Percentiles rank a stretch among this genome's conserved stretches.
These are phyloP conservation scores for Diaporthe aspalathi DNA, from an alignment of 2,329 filamentous ascomycete species.

Conservation along the genomic window DNA sequence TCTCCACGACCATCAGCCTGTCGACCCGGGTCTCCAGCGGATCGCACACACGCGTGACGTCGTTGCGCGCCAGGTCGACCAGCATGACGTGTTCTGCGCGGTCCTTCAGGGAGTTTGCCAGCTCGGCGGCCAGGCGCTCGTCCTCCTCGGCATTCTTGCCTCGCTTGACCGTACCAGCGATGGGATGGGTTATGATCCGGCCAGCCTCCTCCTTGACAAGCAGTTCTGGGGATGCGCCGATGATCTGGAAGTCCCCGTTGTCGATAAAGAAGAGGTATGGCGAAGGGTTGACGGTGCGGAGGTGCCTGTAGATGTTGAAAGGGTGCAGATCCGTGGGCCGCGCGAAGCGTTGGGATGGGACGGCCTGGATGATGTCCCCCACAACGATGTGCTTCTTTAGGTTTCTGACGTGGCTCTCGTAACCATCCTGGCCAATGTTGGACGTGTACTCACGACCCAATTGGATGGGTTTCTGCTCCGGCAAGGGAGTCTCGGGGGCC, in stretches of 20 bases:
- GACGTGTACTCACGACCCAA: conserved; percentile 85
- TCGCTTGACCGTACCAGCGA: conserved; percentile 93
- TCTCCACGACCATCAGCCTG: conserved; percentile 91
- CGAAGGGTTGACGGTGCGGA: conserved; percentile 96
- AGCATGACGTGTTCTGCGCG: conserved; percentile 97
- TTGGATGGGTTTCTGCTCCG: conserved; percentile 78
- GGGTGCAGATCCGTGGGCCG: conserved; percentile 91
- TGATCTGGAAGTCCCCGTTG: conserved; percentile 91
- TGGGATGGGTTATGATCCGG: conserved; percentile 94
- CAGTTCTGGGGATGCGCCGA: conserved; percentile 94
- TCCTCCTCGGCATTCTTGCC: conserved; percentile 86
- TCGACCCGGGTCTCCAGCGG: conserved; percentile 91
- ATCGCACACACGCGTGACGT: conserved; percentile 95
- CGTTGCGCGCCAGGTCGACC: conserved; percentile 94
- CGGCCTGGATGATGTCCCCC: conserved; percentile 97
- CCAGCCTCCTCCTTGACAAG: conserved; percentile 91
- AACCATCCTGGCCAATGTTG: conserved; percentile 89
- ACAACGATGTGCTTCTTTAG: conserved; percentile 91
- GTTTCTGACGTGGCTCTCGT: conserved; percentile 86
- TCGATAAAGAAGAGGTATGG: conserved; percentile 98
- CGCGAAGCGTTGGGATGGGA: conserved; percentile 93
- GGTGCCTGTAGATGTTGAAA: conserved; percentile 97
- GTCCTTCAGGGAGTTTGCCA: conserved; percentile 87
- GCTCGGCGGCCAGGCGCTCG: conserved; percentile 78
- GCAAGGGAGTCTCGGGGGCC: conserved; percentile 79